These are phyloP conservation scores for Aspergillus carlsbadensis DNA, from an alignment of 495 filamentous ascomycete genomes.

Conservation along the genomic window DNA sequence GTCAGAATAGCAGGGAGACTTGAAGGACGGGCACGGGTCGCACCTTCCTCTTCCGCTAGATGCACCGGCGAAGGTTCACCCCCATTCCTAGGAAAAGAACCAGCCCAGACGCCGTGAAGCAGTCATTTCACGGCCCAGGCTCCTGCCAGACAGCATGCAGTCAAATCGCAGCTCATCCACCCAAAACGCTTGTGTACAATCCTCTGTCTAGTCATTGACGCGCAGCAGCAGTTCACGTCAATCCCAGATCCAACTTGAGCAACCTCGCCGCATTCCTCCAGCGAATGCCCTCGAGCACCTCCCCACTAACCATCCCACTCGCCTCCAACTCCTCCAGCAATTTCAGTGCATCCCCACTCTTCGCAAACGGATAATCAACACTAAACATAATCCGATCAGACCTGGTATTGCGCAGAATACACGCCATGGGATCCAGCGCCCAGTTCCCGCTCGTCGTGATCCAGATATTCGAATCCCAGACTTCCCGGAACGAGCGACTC, in stretches of 20 bases:
- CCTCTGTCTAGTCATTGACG: too few species aligned
- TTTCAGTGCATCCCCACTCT: conserved; percentile 39
- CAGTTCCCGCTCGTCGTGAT: conserved; percentile 34
- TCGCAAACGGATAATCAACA: conserved; percentile 59
- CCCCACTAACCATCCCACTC: conserved; percentile 49
- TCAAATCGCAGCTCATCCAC: too few species aligned
- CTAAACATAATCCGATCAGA: conserved; percentile 55
- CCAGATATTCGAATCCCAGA: conserved; percentile 46
- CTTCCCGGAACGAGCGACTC: conserved; percentile 29
- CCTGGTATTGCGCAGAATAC: conserved; percentile 47
- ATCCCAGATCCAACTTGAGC: conserved; percentile 29
- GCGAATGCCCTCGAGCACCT: conserved; percentile 53
- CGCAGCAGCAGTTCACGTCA: too few species aligned
- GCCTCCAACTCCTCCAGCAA: conserved; percentile 49
- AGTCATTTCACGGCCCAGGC: too few species aligned
- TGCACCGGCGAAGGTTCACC: too few species aligned
- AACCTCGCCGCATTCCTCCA: conserved; percentile 56
- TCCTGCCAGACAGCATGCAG: too few species aligned
- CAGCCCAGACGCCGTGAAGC: too few species aligned
- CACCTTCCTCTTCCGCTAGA: too few species aligned
- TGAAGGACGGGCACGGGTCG: too few species aligned
- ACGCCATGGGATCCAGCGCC: conserved; percentile 31
- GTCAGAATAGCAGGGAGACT: too few species aligned
- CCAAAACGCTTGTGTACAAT: too few species aligned
- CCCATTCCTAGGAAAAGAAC: too few species aligned